These are phyloP conservation scores for Capsella rubella DNA, from an alignment of 441 rosid species.

Conservation along the genomic window DNA sequence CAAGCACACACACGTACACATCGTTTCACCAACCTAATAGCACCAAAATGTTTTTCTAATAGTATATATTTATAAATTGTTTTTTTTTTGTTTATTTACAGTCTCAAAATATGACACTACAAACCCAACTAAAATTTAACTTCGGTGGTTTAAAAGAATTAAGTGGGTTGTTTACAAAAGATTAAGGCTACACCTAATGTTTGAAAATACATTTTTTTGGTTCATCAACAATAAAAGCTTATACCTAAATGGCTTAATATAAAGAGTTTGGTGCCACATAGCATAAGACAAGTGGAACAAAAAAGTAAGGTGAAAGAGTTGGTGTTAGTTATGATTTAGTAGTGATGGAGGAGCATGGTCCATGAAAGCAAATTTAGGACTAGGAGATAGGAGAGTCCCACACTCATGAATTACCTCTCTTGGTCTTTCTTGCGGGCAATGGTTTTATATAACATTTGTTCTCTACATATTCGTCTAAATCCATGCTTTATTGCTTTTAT, in stretches of 20 bases:
- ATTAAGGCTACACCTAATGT: too few relatives aligned
- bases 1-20: slow-evolving; percentile 29
- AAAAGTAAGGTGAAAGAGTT: slow-evolving; percentile 32
- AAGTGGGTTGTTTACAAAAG: not conserved
- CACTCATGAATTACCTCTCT: slow-evolving; percentile 36
- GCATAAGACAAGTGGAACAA: slow-evolving; percentile 24
- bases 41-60: slow-evolving; percentile 1
- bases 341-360: slow-evolving; percentile 20
- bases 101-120: not conserved
- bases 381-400: slow-evolving; percentile 36
- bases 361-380: not conserved
- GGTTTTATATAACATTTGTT: slow-evolving; percentile 12
- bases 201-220: not conserved
- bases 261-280: slow-evolving; percentile 3
- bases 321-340: slow-evolving; percentile 33
- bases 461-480: slow-evolving; percentile 12
- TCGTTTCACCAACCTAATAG: slow-evolving; percentile 39
- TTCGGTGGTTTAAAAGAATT: not conserved
- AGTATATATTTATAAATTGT: not conserved
- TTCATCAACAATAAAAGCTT: slow-evolving; percentile 15
- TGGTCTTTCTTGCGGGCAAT: slow-evolving; percentile 43
- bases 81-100: not conserved
- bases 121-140: slow-evolving; percentile 2
- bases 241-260: slow-evolving; percentile 27
- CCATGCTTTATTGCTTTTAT: slow-evolving; percentile 13